Base-by-base conservation (phyloP, 768 basidiomycete species). In the Galerina marginata region DNA sequence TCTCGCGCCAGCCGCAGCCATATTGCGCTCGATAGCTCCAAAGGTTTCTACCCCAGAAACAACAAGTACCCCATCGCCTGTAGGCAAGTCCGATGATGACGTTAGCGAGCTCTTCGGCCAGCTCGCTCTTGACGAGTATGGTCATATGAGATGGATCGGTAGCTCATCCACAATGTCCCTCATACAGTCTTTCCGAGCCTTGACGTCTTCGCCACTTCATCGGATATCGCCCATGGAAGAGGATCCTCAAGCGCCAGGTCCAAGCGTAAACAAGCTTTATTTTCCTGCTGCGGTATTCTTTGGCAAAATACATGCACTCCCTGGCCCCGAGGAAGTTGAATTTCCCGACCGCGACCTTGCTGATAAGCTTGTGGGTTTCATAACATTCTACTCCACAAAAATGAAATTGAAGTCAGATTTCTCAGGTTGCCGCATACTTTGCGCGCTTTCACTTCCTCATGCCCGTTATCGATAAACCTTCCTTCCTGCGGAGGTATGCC, bases 101-200 rank as follows among this genome's bases (percentile, higher is more conserved):
- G 83, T 94, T 66, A 87, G 85, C 69, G 92, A 94, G 72, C 88
- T 90, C 14, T 89, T 95, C 69, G 93, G 92, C 16, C 92, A 94
- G 71, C 84, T 95, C 54, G 92, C 93, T 26, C 81, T 95, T 42
- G 93, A 95, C 67, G 93, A 94, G 71, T 90, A 93, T 65, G 93
- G 93, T 36, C 92, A 93, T 73, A 87, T 92, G 84, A 86, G 92
- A 60, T 95, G 93, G 93, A 94, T 95, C 66, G 93, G 93, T 43
- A 91, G 92, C 54, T 94, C 93, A 4, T 94, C 92, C 14, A 92
- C 92, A 20, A 93, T 95, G 93, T 92, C 93, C 6, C 83, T 95
- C 66, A 93, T 95, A 49, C 92, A 94, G 70, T 93, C 92, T 4
- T 94, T 95, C 79, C 86, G 85, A 62, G 86, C 89, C 46, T 75